A percentile compares a stretch with the other conserved stretches of the same genome.
phyloP scores from a whole-genome alignment of 352 stramenopile genomes.

The Globisporangium recalcitrans region DNA sequence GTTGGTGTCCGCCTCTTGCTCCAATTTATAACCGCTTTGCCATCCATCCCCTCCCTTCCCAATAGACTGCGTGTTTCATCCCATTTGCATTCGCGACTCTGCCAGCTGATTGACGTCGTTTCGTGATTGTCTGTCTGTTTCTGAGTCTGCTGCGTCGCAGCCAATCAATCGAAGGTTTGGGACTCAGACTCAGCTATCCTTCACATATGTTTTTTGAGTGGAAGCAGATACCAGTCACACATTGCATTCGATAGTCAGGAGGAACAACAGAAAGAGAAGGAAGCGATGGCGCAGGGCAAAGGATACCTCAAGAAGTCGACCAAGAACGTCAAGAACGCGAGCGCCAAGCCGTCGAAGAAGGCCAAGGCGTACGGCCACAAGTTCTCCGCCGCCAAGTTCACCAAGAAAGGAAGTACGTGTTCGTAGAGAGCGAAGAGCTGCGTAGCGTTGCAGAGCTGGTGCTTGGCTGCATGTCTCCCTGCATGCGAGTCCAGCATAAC shows the following conservation, averaged over 20 bases:
- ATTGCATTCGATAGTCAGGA: no score
- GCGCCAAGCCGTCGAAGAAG: constrained; percentile 69
- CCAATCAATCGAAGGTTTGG: background rate
- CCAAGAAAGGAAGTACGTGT: constrained; percentile 83
- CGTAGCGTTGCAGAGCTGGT: background rate
- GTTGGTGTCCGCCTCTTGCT: background rate
- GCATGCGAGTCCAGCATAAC: no score
- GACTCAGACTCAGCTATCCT: background rate
- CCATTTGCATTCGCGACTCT: background rate
- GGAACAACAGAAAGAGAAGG: background rate
- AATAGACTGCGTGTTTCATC: background rate
- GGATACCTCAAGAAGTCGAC: constrained; percentile 75
- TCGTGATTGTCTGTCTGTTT: background rate
- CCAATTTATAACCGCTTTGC: constrained; percentile 3
- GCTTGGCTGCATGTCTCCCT: background rate
- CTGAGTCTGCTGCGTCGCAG: background rate
- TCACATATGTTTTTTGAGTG: background rate
- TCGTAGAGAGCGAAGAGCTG: background rate
- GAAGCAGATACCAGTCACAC: background rate
- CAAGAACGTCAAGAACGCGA: constrained; percentile 72
- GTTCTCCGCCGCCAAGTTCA: constrained; percentile 78
- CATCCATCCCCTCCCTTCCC: background rate
- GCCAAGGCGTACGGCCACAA: constrained; percentile 71
- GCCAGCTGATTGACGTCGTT: background rate
- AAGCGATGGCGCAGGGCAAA: constrained; percentile 71